Evolutionary conservation across 2,329 filamentous ascomycete species (phyloP), one percentile per base, ranked within the genome.

Genomic region (Reticulascus tulasneorum): DNA sequence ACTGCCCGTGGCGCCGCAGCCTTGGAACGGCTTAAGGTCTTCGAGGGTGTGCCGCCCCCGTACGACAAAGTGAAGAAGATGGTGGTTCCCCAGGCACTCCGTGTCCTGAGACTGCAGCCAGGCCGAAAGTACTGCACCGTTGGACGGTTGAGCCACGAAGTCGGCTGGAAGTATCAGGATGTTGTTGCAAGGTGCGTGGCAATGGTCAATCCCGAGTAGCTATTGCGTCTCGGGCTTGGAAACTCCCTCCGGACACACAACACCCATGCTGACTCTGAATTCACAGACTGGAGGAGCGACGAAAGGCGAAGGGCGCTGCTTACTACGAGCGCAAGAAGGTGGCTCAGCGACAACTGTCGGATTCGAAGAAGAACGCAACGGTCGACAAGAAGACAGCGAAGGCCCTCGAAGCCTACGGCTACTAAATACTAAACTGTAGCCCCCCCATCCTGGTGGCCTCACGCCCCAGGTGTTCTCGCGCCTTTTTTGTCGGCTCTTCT

Each of bases 241-340:
- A n/a, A n/a, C n/a, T n/a, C n/a, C 5, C 11, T 29, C 7, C 28
- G 15, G 20, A 25, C 30, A 29, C 17, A n/a, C n/a, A n/a, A n/a
- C n/a, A n/a, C n/a, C n/a, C n/a, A 20, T 22, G 24, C 17, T 40
- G 33, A 40, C 21, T 25, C 11, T 15, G n/a, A n/a, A n/a, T 30
- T 33, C 42, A 55, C 61, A 97, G 93, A 74, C 82, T 98, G 64
- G 93, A 98, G 82, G 93, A 98, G 82, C 83, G 91, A 74, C 87
- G 93, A 79, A 98, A 98, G 82, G 91, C 94, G 71, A 98, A 97
- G 88, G 85, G 89, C 64, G 82, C 86, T 58, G 93, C 93, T 68
- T 98, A 96, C 86, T 97, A 97, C 82, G 90, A 94, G 81, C 89
- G 90, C 82, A 98, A 97, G 93, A 95, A 94, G 88, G 81, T 88